Percentiles rank a stretch among this genome's conserved stretches.
phyloP scores from a whole-genome alignment of 1,284 basidiomycete species.

The Exobasidium cylindrosporum region DNA sequence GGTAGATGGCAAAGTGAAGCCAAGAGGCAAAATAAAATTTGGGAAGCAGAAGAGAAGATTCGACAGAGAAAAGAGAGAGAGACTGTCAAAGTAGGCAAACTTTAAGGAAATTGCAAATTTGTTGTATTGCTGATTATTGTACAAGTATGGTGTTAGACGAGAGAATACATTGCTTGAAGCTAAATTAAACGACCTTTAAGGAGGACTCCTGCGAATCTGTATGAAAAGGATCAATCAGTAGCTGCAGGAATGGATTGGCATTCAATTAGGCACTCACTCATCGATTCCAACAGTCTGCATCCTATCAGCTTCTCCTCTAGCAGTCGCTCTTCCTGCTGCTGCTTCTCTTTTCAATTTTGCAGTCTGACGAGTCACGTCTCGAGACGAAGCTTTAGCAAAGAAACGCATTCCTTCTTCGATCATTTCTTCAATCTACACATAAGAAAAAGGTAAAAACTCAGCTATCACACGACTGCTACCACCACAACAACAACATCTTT shows the following conservation, averaged over 20 bases:
- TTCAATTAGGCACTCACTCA: slow-evolving; percentile 17
- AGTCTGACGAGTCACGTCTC: slow-evolving; percentile 12
- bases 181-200: neutral
- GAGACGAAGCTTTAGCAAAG: slow-evolving; percentile 23
- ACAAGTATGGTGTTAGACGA: neutral
- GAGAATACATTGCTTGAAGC: no score
- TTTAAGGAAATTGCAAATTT: no score
- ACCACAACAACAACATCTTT: no score
- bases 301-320: slow-evolving; percentile 16
- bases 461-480: no score
- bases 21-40: slow-evolving; percentile 25
- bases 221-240: neutral
- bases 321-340: slow-evolving; percentile 19
- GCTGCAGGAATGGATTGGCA: neutral
- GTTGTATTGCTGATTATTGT: neutral
- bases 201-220: slow-evolving; percentile 4
- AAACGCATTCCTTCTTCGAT: slow-evolving; percentile 26
- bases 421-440: slow-evolving; percentile 28
- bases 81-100: slow-evolving; percentile 30
- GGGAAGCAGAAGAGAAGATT: slow-evolving; percentile 26
- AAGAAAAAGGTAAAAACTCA: no score
- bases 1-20: slow-evolving; percentile 29
- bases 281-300: slow-evolving; percentile 24
- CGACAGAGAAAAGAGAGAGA: slow-evolving; percentile 22
- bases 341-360: slow-evolving; percentile 17